A percentile compares a stretch with the other conserved stretches of the same genome.
Conservation (phyloP, 371 early-diverging fungal genomes). For the Spraguea lophii region DNA sequence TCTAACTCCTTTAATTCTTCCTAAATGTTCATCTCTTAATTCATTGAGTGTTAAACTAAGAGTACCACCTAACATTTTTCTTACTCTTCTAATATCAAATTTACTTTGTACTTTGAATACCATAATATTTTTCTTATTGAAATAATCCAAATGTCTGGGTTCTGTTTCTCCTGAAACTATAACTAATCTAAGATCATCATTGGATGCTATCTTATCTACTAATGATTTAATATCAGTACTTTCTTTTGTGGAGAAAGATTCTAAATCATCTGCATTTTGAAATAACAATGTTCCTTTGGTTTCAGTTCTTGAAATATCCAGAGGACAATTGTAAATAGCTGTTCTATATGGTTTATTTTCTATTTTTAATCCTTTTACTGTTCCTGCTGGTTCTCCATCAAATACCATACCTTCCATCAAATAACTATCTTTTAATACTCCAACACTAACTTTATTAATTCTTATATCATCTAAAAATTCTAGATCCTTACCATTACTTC, state of each 20-base stretch:
- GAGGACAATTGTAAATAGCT: constrained; percentile 78
- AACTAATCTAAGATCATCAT: constrained; percentile 50
- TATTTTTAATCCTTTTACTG: constrained; percentile 41
- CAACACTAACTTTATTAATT: constrained; percentile 65
- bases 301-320: constrained; percentile 81
- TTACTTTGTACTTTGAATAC: constrained; percentile 39
- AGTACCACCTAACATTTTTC: constrained; percentile 28
- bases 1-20: constrained; percentile 13
- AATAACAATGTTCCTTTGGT: constrained; percentile 94
- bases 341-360: no score
- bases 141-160: constrained; percentile 31
- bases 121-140: constrained; percentile 30
- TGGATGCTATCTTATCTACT: constrained; percentile 63
- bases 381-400: constrained; percentile 66
- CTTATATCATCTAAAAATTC: constrained; percentile 39
- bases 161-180: constrained; percentile 41
- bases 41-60: constrained; percentile 24
- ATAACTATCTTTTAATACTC: constrained; percentile 64
- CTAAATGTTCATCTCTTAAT: constrained; percentile 6
- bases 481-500: constrained; percentile 12
- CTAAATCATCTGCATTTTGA: constrained; percentile 79
- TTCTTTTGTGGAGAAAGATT: constrained; percentile 76
- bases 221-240: constrained; percentile 47
- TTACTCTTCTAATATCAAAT: constrained; percentile 40
- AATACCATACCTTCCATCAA: constrained; percentile 93